Evolutionary conservation across 2,329 filamentous ascomycete species (phyloP), one percentile per base, ranked within the genome.

Genomic region (Colletotrichum eleusines): DNA sequence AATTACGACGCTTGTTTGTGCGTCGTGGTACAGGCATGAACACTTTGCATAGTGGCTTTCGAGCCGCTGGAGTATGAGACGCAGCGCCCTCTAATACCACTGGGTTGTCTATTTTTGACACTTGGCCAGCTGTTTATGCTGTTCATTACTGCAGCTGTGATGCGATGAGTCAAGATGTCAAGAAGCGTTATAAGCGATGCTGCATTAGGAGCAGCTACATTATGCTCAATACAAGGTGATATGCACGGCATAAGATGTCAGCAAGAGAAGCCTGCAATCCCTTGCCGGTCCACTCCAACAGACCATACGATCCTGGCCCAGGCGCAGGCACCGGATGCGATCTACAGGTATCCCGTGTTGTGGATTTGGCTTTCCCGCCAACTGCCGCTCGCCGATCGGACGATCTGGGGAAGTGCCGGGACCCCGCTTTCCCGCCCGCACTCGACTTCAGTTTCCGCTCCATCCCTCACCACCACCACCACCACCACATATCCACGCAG

Each of bases 361-460:
- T 57, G 58, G 65, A 38, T 51, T 46, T 57, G 26, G 42, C 58
- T 51, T 57, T 59, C 44, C 51, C 23, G 44, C 50, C 58, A 59
- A 65, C 68, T 35, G 48, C 58, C 69, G 57, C 50, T 40, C 20
- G 46, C 26, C n/a, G 44, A 59, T 59, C 64, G 33, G 63, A 65
- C 69, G 69, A 68, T 69, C 69, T 71, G 69, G 53, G 64, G 58
- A 69, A 71, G 51, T 20, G 38, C 60, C 35, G 44, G 69, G 44
- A 69, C 58, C 69, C 64, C 68, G 58, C 68, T 63, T 51, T 58
- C 42, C 67, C 64, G 58, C 64, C 68, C 53, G 33, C 26, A 64
- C n/a, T 35, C 44, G 44, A 46, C 59, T 35, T 38, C 46, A 68
- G 14, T 51, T 38, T 28, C 46, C 61, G 23, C 23, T 35, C n/a